These are phyloP conservation scores for Dactylellina drechsleri DNA, from an alignment of 2,329 filamentous ascomycete genomes.

Conservation along the genomic window DNA sequence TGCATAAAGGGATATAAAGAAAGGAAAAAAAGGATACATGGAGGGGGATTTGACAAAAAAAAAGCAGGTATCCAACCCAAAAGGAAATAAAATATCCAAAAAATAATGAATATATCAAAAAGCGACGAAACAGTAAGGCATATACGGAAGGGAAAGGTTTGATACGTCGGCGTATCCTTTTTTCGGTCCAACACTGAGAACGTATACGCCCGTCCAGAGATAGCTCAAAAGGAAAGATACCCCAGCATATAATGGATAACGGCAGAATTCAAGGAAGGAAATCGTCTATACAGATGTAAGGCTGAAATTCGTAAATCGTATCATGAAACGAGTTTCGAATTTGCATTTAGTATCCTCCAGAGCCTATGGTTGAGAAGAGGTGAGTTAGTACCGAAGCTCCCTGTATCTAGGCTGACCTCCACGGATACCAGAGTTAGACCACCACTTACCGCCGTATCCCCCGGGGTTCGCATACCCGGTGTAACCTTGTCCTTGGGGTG, in stretches of 20 bases:
- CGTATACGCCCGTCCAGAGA: conserved; percentile 51
- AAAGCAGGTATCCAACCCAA: conserved; percentile 54
- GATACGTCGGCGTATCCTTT: conserved; percentile 49
- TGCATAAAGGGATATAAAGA: conserved; percentile 36
- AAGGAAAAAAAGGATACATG: conserved; percentile 40
- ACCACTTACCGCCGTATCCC: conserved; percentile 3
- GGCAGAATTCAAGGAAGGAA: conserved; percentile 48
- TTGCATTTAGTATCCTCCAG: conserved; percentile 36
- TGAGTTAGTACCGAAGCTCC: conserved; percentile 38
- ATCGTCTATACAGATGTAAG: conserved; percentile 52
- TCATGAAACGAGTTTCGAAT: conserved; percentile 54
- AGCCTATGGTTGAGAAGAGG: conserved; percentile 26
- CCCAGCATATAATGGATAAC: conserved; percentile 50
- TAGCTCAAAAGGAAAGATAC: conserved; percentile 47
- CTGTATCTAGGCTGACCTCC: conserved; percentile 33
- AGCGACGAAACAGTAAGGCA: conserved; percentile 18
- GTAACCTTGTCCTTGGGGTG: conserved; percentile 46
- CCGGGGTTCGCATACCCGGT: conserved; percentile 10
- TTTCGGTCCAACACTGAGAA: conserved; percentile 52
- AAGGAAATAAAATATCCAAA: conserved; percentile 22
- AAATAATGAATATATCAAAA: conserved; percentile 4
- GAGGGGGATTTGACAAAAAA: conserved; percentile 39
- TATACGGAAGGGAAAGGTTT: conserved; percentile 40
- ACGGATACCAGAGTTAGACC: conserved; percentile 17
- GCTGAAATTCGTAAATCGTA: conserved; percentile 54